phyloP scores from a whole-genome alignment of 768 basidiomycete species.

The Lactifluus volemus region DNA sequence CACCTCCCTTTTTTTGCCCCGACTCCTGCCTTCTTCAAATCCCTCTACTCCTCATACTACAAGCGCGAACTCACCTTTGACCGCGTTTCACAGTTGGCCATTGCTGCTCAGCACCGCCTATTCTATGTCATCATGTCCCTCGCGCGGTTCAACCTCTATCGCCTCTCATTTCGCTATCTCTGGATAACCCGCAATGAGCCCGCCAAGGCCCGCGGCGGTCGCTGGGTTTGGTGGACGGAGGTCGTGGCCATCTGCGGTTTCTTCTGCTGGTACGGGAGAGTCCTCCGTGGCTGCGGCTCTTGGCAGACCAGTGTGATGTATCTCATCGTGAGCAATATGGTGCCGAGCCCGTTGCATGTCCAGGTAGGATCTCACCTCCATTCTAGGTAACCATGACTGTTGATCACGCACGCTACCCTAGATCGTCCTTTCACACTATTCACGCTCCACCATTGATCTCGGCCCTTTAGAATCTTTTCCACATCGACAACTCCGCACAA shows the following conservation, averaged over 20 bases:
- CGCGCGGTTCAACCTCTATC: constrained; percentile 93
- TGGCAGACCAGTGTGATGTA: constrained; percentile 66
- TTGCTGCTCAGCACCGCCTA: constrained; percentile 80
- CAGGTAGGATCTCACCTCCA: constrained; percentile 48
- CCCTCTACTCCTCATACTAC: constrained; percentile 92
- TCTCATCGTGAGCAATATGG: constrained; percentile 75
- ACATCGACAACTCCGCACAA: constrained; percentile 93
- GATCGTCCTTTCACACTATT: constrained; percentile 97
- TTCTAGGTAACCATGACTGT: background rate
- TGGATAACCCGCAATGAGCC: constrained; percentile 56
- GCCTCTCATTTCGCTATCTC: constrained; percentile 73
- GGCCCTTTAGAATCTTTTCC: constrained; percentile 89
- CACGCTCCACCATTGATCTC: constrained; percentile 87
- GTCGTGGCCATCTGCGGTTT: constrained; percentile 69
- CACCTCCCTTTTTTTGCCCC: constrained; percentile 94
- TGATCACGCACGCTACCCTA: constrained; percentile 22
- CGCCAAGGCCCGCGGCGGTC: constrained; percentile 54
- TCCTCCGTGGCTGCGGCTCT: constrained; percentile 62
- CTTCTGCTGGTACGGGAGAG: constrained; percentile 77
- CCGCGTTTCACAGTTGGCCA: constrained; percentile 48
- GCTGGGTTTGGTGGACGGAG: constrained; percentile 76
- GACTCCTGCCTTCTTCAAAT: constrained; percentile 76
- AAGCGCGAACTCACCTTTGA: constrained; percentile 80
- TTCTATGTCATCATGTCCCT: constrained; percentile 89
- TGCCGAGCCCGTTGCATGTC: constrained; percentile 86